Evolutionary conservation across 2,329 filamentous ascomycete genomes (phyloP).

Genomic region (Ophiostoma montium): DNA sequence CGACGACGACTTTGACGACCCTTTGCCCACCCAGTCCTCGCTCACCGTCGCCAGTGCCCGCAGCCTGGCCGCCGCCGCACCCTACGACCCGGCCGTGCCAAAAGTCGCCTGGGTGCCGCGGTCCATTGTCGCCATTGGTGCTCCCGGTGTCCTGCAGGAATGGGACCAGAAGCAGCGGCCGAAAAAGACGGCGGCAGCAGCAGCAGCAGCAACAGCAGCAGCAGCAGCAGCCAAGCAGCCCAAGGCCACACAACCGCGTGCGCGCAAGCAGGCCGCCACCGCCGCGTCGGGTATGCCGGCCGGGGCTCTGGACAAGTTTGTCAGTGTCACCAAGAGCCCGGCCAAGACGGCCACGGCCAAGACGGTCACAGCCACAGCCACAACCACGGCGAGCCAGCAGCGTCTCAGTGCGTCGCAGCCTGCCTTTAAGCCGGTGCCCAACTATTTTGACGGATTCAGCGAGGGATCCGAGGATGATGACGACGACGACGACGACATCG

Average conservation of each 20-base stretch:
- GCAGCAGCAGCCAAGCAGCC: neutral
- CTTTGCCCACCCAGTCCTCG: slow-evolving; percentile 16
- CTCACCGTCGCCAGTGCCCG: slow-evolving; percentile 12
- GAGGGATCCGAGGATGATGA: slow-evolving; percentile 1
- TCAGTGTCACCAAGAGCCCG: slow-evolving; percentile 22
- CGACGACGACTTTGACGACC: slow-evolving; percentile 43
- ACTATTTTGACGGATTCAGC: neutral
- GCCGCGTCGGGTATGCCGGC: slow-evolving; percentile 11
- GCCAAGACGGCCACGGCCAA: neutral
- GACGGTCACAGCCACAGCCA: neutral
- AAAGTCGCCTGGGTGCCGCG: slow-evolving; percentile 58
- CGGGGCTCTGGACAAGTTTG: slow-evolving; percentile 25
- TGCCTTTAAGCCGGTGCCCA: neutral
- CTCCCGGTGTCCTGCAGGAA: slow-evolving; percentile 48
- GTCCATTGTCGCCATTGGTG: slow-evolving; percentile 46
- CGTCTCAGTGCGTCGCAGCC: neutral
- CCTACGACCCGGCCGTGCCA: slow-evolving; percentile 50
- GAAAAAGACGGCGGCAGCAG: slow-evolving; percentile 8
- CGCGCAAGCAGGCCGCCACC: neutral
- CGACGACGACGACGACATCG: neutral
- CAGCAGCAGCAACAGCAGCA: neutral
- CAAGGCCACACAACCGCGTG: slow-evolving; percentile 6
- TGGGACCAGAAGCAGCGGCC: slow-evolving; percentile 36
- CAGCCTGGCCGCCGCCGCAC: slow-evolving; percentile 16
- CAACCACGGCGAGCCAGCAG: neutral